Evolutionary conservation across 495 filamentous ascomycete genomes (phyloP).

Genomic region (Arthonia radiata): DNA sequence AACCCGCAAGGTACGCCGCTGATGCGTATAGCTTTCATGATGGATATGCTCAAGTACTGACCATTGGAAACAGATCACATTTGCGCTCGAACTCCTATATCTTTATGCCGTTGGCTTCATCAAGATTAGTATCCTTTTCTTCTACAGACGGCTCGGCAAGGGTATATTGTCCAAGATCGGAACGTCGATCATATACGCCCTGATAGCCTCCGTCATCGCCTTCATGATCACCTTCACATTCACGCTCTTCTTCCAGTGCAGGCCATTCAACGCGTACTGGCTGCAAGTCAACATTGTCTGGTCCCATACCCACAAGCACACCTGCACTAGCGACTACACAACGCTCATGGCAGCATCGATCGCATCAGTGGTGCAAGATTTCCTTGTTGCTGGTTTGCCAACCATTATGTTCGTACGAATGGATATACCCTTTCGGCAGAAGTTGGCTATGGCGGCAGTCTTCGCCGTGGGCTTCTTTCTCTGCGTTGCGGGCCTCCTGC

Average conservation of each 20-base stretch:
- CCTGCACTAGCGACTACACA: conserved; percentile 7
- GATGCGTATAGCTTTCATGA: not conserved
- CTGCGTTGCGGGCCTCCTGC: conserved; percentile 7
- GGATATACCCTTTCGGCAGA: conserved; percentile 8
- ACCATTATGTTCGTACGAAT: conserved; percentile 9
- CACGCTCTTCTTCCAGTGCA: conserved; percentile 6
- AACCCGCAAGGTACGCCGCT: conserved; percentile 6
- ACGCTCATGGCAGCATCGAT: conserved; percentile 4
- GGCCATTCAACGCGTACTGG: conserved; percentile 8
- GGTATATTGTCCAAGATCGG: conserved; percentile 6
- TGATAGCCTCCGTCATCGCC: conserved; percentile 7
- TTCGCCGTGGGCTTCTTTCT: conserved; percentile 9
- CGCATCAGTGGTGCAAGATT: conserved; percentile 8
- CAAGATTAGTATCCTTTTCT: conserved; percentile 11
- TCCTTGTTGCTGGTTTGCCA: conserved; percentile 6
- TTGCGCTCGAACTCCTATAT: conserved; percentile 7
- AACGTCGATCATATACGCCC: conserved; percentile 5
- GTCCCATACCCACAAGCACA: conserved; percentile 4
- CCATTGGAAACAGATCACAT: conserved; percentile 5
- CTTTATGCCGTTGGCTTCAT: conserved; percentile 4
- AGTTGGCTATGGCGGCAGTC: conserved; percentile 7
- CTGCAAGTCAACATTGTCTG: conserved; percentile 5
- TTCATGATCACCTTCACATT: conserved; percentile 7
- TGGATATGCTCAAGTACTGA: not conserved
- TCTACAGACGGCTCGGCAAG: conserved; percentile 9